Base-by-base conservation (phyloP, 2,329 filamentous ascomycete genomes). In the Elsinoe necatrix region DNA sequence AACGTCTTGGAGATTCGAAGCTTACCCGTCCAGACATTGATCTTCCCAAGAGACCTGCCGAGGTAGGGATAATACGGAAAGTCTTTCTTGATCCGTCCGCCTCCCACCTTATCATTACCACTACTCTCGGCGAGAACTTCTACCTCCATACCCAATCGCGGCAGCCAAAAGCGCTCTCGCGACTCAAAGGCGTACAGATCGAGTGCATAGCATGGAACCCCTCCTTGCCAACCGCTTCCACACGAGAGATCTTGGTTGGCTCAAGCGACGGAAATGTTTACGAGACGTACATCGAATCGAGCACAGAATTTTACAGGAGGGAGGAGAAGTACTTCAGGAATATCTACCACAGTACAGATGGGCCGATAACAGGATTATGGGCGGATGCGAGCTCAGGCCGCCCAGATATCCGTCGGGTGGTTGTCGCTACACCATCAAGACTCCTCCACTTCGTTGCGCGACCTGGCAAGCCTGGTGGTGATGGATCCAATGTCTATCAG, bases 41-140 rank as follows among this genome's bases (percentile, higher is more conserved):
- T 71, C 82, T 98, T 6, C 93, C 93, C 35, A 95, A 95, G 75
- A 93, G 92, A 66, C 83, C 89, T 14, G 86, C 89, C 35, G 92
- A 98, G 70, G 82, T 93, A 59, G 93, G 93, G 63, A 81, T 95
- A 54, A 97, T 98, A 67, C 85, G 87, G 64, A 89, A 87, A 75
- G 89, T 98, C 81, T 98, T 98, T 74, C 86, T 98, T 67, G 93
- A 98, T 68, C 92, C 93, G 25, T 95, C 92, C 9, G 93, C 93
- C 25, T 96, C 90, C 4, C 93, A 98, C 73, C 78, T 98, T 25
- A 82, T 98, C 62, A 84, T 98, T 63, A 90, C 87, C 68, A 98
- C 93, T 2, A 86, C 89, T 4, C 81, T 90, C 39, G 90, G 90
- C 68, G 93, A 98, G 72, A 97, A 95, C 73, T 98, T 91, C 76